Evolutionary conservation across 2,329 filamentous ascomycete genomes (phyloP), one percentile per base, ranked within the genome.

Genomic region (Aspergillus proliferans): DNA sequence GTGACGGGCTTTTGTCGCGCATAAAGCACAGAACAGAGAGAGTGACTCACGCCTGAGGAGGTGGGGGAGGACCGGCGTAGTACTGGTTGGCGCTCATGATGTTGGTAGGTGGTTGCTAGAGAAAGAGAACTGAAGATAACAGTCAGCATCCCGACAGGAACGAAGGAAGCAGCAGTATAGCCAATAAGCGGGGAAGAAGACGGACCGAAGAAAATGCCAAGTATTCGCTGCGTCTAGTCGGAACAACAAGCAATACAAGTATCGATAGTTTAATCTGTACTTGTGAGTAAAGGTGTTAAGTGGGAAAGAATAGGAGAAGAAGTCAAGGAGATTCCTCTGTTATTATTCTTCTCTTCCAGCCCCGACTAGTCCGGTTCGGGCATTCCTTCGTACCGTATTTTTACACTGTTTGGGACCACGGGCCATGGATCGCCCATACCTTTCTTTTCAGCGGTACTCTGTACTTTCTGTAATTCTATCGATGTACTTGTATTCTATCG

Each of bases 11-110:
- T 26, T 22, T 14, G 7, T 19, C 39, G 40, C 12, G 22, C 14
- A 30, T 39, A 15, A 19, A 28, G 28, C 21, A 34, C 40, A 47
- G 46, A 51, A 47, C 38, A 18, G 19, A 34, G 22, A 47, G 30
- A 28, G 40, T 55, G 58, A 62, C 67, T 56, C 66, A 73, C 58
- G 64, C 58, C 55, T 68, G 71, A 47, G 64, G 70, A 46, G 68
- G 69, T 44, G 68, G 64, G 48, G 66, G 69, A 46, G 62, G 64
- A 6, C 52, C 51, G 26, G 54, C 51, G 53, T 62, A 61, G 48
- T 62, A 53, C 45, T 56, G 51, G 14, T 51, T 45, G 34, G 53
- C 45, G 47, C 57, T 58, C 51, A 60, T 60, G 47, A 41, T 52
- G 51, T 47, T 40, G 51, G 42, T 36, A 36, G 9, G 3, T 4